Evolutionary conservation across 306 rosid genomes (phyloP).

Genomic region (Cucumis sativus): Cucumber_9930_V3 NC_026657.2:8532001-8532500

Average conservation of each 20-base stretch:
- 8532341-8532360: not conserved
- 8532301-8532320: not conserved
- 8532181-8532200: conserved; percentile 97
- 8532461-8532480: not conserved
- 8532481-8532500: not conserved
- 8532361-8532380: not conserved
- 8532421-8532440: not conserved
- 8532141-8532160: conserved; percentile 89
- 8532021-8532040: not conserved
- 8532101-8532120: conserved; percentile 88
- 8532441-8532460: not conserved
- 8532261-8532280: conserved; percentile 1
- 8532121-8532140: conserved; percentile 99
- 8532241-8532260: conserved; percentile 44
- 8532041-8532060: not conserved
- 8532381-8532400: not conserved
- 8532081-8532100: conserved; percentile 90
- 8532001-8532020: not conserved
- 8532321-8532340: not conserved
- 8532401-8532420: not conserved
- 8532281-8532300: not conserved
- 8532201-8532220: conserved; percentile 86
- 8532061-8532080: conserved; percentile 75
- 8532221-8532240: conserved; percentile 92
- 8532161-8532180: conserved; percentile 85